Conservation (phyloP, 768 basidiomycete species). For the Pleurotus eryngii region DNA sequence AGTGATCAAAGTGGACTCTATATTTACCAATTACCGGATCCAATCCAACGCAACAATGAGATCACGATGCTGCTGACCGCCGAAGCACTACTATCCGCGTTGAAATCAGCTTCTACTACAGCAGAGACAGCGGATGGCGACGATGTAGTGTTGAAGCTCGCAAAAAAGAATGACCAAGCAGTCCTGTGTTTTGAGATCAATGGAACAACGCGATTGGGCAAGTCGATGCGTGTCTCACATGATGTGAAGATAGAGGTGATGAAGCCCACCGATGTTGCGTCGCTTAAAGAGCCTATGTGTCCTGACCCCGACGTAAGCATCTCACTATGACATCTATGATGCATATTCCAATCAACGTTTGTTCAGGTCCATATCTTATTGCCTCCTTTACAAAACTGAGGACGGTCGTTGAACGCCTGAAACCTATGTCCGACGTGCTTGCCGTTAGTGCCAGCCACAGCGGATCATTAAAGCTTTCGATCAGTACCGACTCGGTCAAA, state of each 20-base stretch:
- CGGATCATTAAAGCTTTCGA: slow-evolving; percentile 50
- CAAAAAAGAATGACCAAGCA: slow-evolving; percentile 81
- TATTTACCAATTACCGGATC: slow-evolving; percentile 79
- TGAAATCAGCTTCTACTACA: slow-evolving; percentile 51
- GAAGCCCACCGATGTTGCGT: slow-evolving; percentile 69
- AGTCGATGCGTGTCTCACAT: slow-evolving; percentile 64
- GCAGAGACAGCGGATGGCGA: slow-evolving; percentile 46
- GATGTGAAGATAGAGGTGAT: slow-evolving; percentile 83
- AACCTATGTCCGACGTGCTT: slow-evolving; percentile 66
- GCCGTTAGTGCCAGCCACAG: slow-evolving; percentile 65
- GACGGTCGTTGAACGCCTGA: slow-evolving; percentile 74
- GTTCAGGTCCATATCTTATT: slow-evolving; percentile 72
- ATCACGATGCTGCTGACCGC: slow-evolving; percentile 73
- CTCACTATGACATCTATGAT: neutral
- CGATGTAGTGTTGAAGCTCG: slow-evolving; percentile 77
- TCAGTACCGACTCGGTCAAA: slow-evolving; percentile 69
- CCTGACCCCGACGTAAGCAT: slow-evolving; percentile 77
- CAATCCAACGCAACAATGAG: slow-evolving; percentile 83
- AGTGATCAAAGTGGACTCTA: slow-evolving; percentile 60
- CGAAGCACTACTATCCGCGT: slow-evolving; percentile 71
- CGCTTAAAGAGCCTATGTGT: slow-evolving; percentile 76
- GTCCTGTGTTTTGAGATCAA: slow-evolving; percentile 76
- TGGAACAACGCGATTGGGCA: slow-evolving; percentile 60
- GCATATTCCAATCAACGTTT: neutral
- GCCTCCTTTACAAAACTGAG: slow-evolving; percentile 74